Evolutionary conservation across 257 asterid species (phyloP), one percentile per base, ranked within the genome.

Genomic region (Plantago major): DNA sequence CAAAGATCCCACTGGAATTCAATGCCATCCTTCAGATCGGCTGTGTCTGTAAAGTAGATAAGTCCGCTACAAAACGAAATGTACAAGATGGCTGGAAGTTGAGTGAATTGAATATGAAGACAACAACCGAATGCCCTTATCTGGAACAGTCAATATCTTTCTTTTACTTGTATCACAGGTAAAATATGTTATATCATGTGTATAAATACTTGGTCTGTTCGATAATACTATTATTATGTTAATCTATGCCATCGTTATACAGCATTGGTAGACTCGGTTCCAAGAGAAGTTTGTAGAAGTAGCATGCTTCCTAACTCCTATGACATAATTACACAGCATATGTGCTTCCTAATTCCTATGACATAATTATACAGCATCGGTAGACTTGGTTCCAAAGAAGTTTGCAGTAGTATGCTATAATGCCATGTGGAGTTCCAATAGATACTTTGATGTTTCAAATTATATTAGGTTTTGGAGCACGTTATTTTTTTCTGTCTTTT

Each of bases 131-230:
- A 78, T 93, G 92, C 73, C 76, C 97, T 40, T 93, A 93, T 74
- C 84, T 93, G 74, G 99, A 89, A 63, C 76, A 87, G 51, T 79
- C 96, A 49, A 62, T 84, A 65, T 61, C 90, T 64, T 93, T 84
- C 84, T 85, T 89, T 75, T 93, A 84, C 80, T 76, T 93, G 72
- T 89, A 93, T 79, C 96, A 89, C 69, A 93, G 99, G 99, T 87
- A 76, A 71, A 15, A 42, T 48, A 18, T 64, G 42, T 46, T 14
- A 18, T 45, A 51, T 37, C 49, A 55, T 14, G 4, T 19, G 65
- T 44, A 6, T 28, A 50, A 53, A 51, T 40, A 30, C 69, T 67
- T 22, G 54, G 56, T 43, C 52, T 64, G 47, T 53, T 43, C 46
- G 40, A 42, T 22, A 22, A 22, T 22, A 22, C 26, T 22, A 22